Evolutionary conservation across 129 eudicot genomes (phyloP).

Genomic region (Arctium minus): DNA sequence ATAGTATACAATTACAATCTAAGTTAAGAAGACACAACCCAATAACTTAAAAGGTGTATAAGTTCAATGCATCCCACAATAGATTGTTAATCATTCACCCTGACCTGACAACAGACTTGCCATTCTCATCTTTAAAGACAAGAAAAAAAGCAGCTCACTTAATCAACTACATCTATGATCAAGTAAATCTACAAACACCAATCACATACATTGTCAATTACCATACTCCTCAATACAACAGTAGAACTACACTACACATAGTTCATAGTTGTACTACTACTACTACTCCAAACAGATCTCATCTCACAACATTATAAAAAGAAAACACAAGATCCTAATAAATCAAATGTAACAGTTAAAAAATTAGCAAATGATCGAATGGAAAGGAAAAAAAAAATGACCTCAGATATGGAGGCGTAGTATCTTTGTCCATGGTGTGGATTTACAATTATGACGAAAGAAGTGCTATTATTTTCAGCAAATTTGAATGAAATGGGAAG

Average conservation of each 20-base stretch:
- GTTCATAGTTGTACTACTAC: neutral
- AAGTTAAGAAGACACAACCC: neutral
- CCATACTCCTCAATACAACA: neutral
- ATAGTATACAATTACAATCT: neutral
- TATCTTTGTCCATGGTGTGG: conserved; percentile 26
- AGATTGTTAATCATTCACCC: neutral
- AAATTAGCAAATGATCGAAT: neutral
- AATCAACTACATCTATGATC: neutral
- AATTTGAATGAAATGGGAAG: neutral
- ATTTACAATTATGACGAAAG: neutral
- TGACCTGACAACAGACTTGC: neutral
- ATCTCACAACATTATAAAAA: conserved; percentile 3
- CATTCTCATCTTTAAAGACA: neutral
- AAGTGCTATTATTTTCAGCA: neutral
- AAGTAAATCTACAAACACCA: neutral
- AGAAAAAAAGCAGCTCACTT: neutral
- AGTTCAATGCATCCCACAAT: neutral
- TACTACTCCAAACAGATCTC: conserved; percentile 17
- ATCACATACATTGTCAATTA: neutral
- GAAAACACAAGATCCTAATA: neutral
- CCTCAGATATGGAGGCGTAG: conserved; percentile 34
- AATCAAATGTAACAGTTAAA: neutral
- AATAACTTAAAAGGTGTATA: neutral
- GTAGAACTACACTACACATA: neutral
- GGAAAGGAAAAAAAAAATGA: conserved; percentile 1